Conservation (phyloP, 768 basidiomycete genomes). For the Artomyces pyxidatus region DNA sequence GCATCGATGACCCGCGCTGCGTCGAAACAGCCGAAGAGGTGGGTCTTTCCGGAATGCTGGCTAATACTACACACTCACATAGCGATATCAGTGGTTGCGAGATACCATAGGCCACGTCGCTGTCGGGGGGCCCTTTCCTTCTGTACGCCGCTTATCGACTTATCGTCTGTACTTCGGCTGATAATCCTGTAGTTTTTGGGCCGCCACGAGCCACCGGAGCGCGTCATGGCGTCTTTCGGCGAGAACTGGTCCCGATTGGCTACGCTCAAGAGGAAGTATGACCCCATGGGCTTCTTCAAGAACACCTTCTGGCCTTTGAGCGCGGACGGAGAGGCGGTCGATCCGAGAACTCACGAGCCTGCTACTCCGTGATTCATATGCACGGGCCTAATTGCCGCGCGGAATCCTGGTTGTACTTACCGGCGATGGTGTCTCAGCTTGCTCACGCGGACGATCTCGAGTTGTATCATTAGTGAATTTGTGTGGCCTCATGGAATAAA, state of each 20-base stretch:
- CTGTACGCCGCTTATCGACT: conserved; percentile 34
- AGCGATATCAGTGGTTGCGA: conserved; percentile 58
- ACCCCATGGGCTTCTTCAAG: conserved; percentile 67
- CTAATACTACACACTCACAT: neutral
- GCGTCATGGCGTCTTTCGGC: conserved; percentile 62
- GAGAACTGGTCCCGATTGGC: conserved; percentile 65
- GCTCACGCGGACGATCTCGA: too few relatives aligned
- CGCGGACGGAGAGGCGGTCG: conserved; percentile 43
- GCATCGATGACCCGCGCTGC: conserved; percentile 73
- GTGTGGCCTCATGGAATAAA: too few relatives aligned
- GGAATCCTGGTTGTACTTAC: too few relatives aligned
- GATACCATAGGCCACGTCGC: conserved; percentile 64
- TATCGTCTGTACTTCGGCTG: neutral
- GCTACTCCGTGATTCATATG: conserved; percentile 33
- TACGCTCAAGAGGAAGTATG: conserved; percentile 67
- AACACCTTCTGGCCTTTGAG: conserved; percentile 79
- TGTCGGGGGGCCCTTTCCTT: conserved; percentile 76
- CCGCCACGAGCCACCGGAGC: conserved; percentile 53
- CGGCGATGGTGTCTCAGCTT: too few relatives aligned
- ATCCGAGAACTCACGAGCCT: conserved; percentile 56
- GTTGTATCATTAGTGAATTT: too few relatives aligned
- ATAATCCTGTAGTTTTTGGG: conserved; percentile 54
- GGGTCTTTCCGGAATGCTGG: too few relatives aligned
- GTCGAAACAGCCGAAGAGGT: conserved; percentile 78
- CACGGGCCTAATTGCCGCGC: too few relatives aligned